Base-by-base conservation (phyloP, 2,329 filamentous ascomycete species). In the Colletotrichum tropicicola region DNA sequence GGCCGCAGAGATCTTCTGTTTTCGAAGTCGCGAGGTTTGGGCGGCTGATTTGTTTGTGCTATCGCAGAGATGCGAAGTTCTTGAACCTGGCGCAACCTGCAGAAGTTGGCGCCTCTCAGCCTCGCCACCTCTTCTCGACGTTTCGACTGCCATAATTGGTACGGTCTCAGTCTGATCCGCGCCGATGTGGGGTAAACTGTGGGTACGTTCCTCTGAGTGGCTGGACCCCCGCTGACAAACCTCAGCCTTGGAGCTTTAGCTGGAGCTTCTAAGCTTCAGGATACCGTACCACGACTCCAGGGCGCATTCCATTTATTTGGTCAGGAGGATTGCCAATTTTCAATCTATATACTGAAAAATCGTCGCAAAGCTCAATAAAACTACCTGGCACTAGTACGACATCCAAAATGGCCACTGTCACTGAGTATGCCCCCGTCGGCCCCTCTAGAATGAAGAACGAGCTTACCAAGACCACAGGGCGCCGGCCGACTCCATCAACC, bases 71-170 rank as follows among this genome's bases (percentile, higher is more conserved):
- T 23, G 32, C 32, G n/a, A 15, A 13, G 21, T 19, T n/a, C 12
- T 7, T 12, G 45, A 37, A 47, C 9, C 41, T 17, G 28, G 19
- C 8, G 43, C 12, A 25, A 13, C 51, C 43, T n/a, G 21, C 30
- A 48, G 47, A 51, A 52, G 53, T 48, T 44, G 30, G 30, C 8
- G 10, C 80, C 79, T 76, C 77, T 82, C 81, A 83, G 81, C 81
- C 80, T 83, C 78, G 80, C 78, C 73, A 68, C 66, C 30, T 58
- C 59, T 68, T 68, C 64, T 52, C 51, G 51, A 39, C 13, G 59
- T 30, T 67, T 67, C 65, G 41, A 39, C 39, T 9, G 25, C 43
- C 21, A 27, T 39, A 43, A 65, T 65, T 65, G 62, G 62, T 56
- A 25, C 62, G 28, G 35, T 12, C 44, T 23, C 35, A 44, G 44